Evolutionary conservation across 2,329 filamentous ascomycete species (phyloP).

Genomic region (Epichloe typhina): DNA sequence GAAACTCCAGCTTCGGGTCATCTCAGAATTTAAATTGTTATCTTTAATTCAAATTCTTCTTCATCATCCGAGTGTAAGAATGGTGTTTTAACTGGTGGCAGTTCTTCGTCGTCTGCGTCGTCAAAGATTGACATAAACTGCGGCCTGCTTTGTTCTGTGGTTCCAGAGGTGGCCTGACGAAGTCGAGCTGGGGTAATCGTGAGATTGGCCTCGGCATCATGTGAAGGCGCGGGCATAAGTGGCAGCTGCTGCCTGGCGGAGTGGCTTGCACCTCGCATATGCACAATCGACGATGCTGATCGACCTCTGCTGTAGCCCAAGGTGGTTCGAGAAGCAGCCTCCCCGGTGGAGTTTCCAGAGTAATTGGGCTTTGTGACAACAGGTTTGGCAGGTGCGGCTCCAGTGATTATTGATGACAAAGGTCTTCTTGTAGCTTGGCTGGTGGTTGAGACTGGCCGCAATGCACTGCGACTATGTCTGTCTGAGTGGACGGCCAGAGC

Average conservation of each 20-base stretch:
- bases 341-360: slow-evolving; percentile 49
- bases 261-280: slow-evolving; percentile 12
- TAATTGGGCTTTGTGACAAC: slow-evolving; percentile 32
- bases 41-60: slow-evolving; percentile 41
- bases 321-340: slow-evolving; percentile 62
- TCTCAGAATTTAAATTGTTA: slow-evolving; percentile 12
- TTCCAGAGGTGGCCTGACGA: slow-evolving; percentile 10
- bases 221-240: slow-evolving; percentile 7
- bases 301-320: slow-evolving; percentile 77
- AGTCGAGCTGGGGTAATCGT: slow-evolving; percentile 35
- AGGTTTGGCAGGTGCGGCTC: slow-evolving; percentile 23
- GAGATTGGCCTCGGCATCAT: slow-evolving; percentile 13
- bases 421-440: slow-evolving; percentile 12
- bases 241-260: slow-evolving; percentile 7
- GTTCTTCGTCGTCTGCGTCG: slow-evolving; percentile 29
- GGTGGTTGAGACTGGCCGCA: background rate
- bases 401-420: slow-evolving; percentile 18
- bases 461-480: slow-evolving; percentile 1
- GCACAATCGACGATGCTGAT: slow-evolving; percentile 34
- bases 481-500: slow-evolving; percentile 31
- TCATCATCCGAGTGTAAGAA: slow-evolving; percentile 28
- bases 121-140: slow-evolving; percentile 48
- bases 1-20: background rate
- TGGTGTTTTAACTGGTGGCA: slow-evolving; percentile 15
- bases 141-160: slow-evolving; percentile 24